phyloP scores from a whole-genome alignment of 1,139 yeast genomes.

The Saccharomycopsis crataegensis region DNA sequence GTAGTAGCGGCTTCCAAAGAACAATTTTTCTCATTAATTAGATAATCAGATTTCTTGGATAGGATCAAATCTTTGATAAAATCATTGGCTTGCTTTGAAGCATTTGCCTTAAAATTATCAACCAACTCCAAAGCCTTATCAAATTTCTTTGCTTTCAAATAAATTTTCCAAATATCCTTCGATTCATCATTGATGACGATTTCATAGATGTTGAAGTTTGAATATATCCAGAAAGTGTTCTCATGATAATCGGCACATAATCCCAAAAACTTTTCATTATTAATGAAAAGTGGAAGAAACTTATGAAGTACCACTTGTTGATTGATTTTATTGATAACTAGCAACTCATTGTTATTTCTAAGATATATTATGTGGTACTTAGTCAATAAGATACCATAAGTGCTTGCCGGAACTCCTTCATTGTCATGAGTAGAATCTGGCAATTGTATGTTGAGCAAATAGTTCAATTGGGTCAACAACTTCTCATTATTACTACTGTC shows the following conservation, averaged over 20 bases:
- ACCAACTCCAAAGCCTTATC: slow-evolving; percentile 59
- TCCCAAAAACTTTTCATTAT: slow-evolving; percentile 43
- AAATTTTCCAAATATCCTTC: slow-evolving; percentile 67
- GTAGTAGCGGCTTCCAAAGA: slow-evolving; percentile 50
- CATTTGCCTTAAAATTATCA: slow-evolving; percentile 20
- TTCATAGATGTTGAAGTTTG: slow-evolving; percentile 50
- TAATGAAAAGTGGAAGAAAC: slow-evolving; percentile 29
- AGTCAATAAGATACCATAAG: slow-evolving; percentile 38
- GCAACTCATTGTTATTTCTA: slow-evolving; percentile 35
- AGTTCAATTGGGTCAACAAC: slow-evolving; percentile 29
- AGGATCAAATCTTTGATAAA: slow-evolving; percentile 46
- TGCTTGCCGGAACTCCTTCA: slow-evolving; percentile 12
- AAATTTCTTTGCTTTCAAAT: slow-evolving; percentile 53
- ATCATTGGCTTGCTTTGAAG: slow-evolving; percentile 29
- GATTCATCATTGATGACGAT: slow-evolving; percentile 64
- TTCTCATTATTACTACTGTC: background rate
- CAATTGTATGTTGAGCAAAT: slow-evolving; percentile 35
- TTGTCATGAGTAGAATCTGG: slow-evolving; percentile 28
- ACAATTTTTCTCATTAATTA: slow-evolving; percentile 30
- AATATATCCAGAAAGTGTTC: slow-evolving; percentile 55
- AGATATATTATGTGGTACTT: slow-evolving; percentile 46
- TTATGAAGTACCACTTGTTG: slow-evolving; percentile 39
- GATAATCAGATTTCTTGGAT: slow-evolving; percentile 56
- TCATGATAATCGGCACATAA: slow-evolving; percentile 49
- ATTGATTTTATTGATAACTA: slow-evolving; percentile 44